phyloP scores from a whole-genome alignment of 169 alveolate genomes.

The Plasmodium ovale region DNA sequence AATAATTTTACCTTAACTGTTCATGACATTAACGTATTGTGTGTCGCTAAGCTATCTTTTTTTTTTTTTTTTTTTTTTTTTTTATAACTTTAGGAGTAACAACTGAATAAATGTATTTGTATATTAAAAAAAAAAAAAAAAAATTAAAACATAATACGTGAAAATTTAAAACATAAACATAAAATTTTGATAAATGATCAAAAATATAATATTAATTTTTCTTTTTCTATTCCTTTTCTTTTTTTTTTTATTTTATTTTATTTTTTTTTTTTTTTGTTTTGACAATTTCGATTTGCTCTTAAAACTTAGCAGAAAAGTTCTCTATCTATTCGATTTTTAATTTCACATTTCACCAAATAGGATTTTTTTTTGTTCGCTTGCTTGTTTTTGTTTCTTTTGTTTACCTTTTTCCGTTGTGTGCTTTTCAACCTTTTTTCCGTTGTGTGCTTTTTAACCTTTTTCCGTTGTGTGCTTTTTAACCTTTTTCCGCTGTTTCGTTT shows the following conservation, averaged over 20 bases:
- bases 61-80: slow-evolving; percentile 22
- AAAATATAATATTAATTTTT: slow-evolving; percentile 20
- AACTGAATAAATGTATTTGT: slow-evolving; percentile 16
- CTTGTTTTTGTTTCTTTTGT: slow-evolving; percentile 16
- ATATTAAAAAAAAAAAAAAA: slow-evolving; percentile 23
- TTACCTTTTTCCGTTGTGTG: background rate
- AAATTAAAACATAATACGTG: slow-evolving; percentile 4
- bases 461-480: no score
- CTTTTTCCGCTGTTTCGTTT: no score
- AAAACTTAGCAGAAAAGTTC: slow-evolving; percentile 23
- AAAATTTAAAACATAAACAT: slow-evolving; percentile 12
- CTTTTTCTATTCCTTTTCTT: slow-evolving; percentile 34
- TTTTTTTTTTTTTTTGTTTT: slow-evolving; percentile 17
- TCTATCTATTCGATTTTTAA: slow-evolving; percentile 12
- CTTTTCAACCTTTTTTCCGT: no score
- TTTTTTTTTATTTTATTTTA: no score
- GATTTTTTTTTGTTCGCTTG: slow-evolving; percentile 28
- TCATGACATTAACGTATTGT: slow-evolving; percentile 18
- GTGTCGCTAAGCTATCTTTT: slow-evolving; percentile 72
- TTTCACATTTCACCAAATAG: slow-evolving; percentile 24
- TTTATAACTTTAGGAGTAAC: background rate
- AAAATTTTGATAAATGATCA: slow-evolving; percentile 16
- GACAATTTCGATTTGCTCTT: slow-evolving; percentile 27
- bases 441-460: no score
- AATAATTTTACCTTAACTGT: slow-evolving; percentile 49